Evolutionary conservation across 2,329 filamentous ascomycete species (phyloP).

Genomic region (Colletotrichum musicola): DNA sequence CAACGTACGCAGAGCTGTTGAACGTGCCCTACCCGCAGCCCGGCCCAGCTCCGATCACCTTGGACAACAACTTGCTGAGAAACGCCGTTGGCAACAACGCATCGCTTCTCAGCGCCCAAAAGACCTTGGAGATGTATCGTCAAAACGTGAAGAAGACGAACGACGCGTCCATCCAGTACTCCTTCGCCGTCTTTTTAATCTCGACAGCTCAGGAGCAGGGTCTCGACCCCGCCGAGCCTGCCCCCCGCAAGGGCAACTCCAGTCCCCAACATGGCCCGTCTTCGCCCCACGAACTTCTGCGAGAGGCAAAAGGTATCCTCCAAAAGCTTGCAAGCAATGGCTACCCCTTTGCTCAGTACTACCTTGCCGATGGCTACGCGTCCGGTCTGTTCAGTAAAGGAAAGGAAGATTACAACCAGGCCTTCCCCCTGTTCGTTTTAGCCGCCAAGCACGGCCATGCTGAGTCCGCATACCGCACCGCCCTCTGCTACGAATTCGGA

Average conservation of each 20-base stretch:
- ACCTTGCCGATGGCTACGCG: constrained; percentile 92
- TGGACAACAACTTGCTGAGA: constrained; percentile 87
- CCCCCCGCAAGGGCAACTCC: constrained; percentile 60
- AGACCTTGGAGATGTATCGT: constrained; percentile 98
- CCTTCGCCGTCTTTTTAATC: constrained; percentile 95
- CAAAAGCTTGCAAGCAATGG: constrained; percentile 87
- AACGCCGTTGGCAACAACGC: constrained; percentile 88
- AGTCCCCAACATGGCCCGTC: constrained; percentile 60
- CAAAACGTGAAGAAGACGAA: constrained; percentile 98
- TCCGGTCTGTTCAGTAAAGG: constrained; percentile 96
- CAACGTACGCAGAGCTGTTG: constrained; percentile 69
- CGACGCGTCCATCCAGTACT: constrained; percentile 90
- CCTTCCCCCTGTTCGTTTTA: constrained; percentile 91
- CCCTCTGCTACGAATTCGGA: constrained; percentile 96
- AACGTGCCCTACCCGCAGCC: constrained; percentile 85
- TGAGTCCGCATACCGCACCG: constrained; percentile 93
- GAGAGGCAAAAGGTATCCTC: constrained; percentile 90
- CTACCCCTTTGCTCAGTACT: constrained; percentile 98
- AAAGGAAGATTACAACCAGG: constrained; percentile 90
- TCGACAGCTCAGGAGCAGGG: constrained; percentile 87
- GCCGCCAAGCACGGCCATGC: constrained; percentile 98
- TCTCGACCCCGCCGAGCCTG: constrained; percentile 62
- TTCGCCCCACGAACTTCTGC: constrained; percentile 76
- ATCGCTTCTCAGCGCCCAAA: constrained; percentile 88
- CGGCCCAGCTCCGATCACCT: constrained; percentile 71